Conservation (phyloP, 345 rosid genomes). For the Garcia nutans region DNA sequence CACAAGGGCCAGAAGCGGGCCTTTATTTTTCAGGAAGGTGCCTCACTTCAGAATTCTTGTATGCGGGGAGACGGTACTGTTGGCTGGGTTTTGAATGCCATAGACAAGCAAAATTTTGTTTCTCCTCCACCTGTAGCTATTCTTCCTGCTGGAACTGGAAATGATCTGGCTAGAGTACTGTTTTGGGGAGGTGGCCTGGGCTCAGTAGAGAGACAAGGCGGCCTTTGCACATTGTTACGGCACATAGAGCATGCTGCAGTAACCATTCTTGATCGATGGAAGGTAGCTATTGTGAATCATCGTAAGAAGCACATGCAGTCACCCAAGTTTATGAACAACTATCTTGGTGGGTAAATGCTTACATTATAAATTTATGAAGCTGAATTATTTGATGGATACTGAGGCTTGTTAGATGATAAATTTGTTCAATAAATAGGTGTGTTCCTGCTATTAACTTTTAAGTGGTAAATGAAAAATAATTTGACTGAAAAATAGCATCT, state of each 20-base stretch:
- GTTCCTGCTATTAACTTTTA: neutral
- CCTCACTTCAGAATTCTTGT: constrained; percentile 72
- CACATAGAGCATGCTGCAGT: constrained; percentile 77
- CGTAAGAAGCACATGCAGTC: constrained; percentile 46
- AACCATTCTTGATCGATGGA: constrained; percentile 86
- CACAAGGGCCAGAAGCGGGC: constrained; percentile 77
- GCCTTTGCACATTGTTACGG: constrained; percentile 59
- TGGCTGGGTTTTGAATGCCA: constrained; percentile 77
- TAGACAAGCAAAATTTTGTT: constrained; percentile 66
- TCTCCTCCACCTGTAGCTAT: constrained; percentile 86
- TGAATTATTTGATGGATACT: constrained; percentile 1
- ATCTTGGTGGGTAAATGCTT: constrained; percentile 49
- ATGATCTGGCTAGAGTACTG: constrained; percentile 76
- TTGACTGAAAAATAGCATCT: neutral
- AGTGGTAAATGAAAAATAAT: neutral
- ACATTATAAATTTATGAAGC: neutral
- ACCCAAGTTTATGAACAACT: constrained; percentile 80
- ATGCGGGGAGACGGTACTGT: constrained; percentile 94
- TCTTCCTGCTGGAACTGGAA: constrained; percentile 88
- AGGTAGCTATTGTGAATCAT: constrained; percentile 43
- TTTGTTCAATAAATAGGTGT: neutral
- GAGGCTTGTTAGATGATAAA: neutral
- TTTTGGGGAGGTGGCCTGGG: constrained; percentile 82
- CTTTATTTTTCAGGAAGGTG: constrained; percentile 58
- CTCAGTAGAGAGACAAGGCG: constrained; percentile 60